These are phyloP conservation scores for Elaeis guineensis DNA, from an alignment of 176 grass and related monocot species.

Conservation along the genomic window DNA sequence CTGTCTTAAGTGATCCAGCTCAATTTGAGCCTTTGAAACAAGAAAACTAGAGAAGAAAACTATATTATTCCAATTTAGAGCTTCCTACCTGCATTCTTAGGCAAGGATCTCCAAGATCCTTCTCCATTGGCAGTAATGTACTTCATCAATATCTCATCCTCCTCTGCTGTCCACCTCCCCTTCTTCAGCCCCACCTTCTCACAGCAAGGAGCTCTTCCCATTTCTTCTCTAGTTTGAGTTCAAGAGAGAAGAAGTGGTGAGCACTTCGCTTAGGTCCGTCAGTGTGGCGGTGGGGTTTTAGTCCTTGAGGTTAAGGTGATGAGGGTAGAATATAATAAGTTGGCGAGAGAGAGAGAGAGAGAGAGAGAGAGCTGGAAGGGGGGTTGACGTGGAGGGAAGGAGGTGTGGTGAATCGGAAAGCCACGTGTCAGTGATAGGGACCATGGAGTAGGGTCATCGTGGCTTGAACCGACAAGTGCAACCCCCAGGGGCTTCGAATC, in stretches of 20 bases:
- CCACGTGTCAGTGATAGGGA: background rate
- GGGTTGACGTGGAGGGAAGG: no score
- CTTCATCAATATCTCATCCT: constrained; percentile 30
- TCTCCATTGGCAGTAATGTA: constrained; percentile 30
- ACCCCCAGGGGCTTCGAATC: background rate
- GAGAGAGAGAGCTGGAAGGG: background rate
- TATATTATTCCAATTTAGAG: background rate
- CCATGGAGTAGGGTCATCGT: background rate
- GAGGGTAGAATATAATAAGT: background rate
- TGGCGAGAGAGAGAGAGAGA: background rate
- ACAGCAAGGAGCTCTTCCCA: constrained; percentile 46
- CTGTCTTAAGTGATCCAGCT: no score
- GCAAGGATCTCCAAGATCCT: constrained; percentile 46
- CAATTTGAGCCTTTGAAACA: background rate
- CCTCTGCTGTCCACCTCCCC: constrained; percentile 35
- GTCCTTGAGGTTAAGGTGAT: no score
- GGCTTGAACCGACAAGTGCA: background rate
- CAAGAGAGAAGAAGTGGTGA: background rate
- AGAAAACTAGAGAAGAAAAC: background rate
- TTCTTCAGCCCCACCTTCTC: constrained; percentile 36
- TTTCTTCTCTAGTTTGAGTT: background rate
- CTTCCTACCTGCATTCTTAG: constrained; percentile 41
- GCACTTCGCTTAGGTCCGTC: background rate
- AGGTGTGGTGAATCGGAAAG: background rate
- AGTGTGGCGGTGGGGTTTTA: background rate